Evolutionary conservation across 225 moss, liverwort and hornwort genomes (phyloP).

Genomic region (Polytrichum commune): DNA sequence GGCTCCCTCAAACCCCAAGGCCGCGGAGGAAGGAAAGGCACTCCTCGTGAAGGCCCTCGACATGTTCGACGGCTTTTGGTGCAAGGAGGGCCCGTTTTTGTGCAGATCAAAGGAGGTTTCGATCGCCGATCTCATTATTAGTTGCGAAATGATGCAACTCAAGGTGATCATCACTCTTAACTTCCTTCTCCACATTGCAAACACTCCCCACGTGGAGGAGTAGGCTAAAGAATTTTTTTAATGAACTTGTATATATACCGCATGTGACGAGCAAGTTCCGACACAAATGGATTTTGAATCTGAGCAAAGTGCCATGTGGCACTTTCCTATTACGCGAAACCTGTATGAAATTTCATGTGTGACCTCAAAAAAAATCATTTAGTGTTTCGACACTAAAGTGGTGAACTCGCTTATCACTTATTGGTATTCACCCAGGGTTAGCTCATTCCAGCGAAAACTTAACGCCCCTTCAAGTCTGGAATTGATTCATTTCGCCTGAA

Average conservation of each 20-base stretch:
- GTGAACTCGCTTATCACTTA: no score
- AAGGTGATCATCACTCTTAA: conserved; percentile 1
- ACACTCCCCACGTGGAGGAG: background rate
- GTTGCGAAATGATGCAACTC: conserved; percentile 12
- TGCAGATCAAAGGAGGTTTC: conserved; percentile 3
- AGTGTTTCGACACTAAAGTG: no score
- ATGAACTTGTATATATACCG: no score
- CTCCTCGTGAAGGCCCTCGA: conserved; percentile 1
- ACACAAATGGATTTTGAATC: no score
- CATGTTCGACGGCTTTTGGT: conserved; percentile 8
- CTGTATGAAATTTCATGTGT: no score
- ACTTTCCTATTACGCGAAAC: no score
- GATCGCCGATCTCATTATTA: conserved; percentile 5
- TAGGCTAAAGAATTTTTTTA: no score
- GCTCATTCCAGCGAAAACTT: no score
- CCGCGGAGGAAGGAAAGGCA: background rate
- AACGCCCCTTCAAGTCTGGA: background rate
- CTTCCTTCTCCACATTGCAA: background rate
- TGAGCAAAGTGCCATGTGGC: no score
- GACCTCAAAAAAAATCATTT: no score
- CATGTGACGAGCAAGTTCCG: no score
- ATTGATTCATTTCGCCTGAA: background rate
- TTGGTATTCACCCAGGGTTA: no score
- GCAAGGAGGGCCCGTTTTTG: conserved; percentile 15
- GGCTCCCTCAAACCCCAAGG: background rate